phyloP scores from a whole-genome alignment of 208 protist species.

The Crithidia bombi region DNA sequence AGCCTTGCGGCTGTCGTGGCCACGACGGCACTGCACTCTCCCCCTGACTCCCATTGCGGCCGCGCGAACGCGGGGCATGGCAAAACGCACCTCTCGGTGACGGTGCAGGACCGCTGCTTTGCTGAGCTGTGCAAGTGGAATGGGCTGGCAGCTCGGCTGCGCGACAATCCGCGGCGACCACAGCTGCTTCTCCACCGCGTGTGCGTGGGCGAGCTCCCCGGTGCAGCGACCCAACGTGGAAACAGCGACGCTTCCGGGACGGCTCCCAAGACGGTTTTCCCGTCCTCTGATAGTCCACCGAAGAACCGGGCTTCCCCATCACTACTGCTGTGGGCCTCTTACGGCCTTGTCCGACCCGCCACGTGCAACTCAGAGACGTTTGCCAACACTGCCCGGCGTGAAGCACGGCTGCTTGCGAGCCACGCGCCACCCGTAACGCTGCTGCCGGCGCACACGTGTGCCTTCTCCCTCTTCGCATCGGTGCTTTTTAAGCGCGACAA shows the following conservation, averaged over 20 bases:
- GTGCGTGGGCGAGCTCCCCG: neutral
- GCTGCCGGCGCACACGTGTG: constrained; percentile 16
- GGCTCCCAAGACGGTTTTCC: neutral
- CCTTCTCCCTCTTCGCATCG: constrained; percentile 34
- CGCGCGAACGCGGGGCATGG: neutral
- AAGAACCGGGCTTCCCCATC: neutral
- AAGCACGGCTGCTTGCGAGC: constrained; percentile 24
- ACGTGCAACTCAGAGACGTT: constrained; percentile 46
- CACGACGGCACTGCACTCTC: constrained; percentile 1
- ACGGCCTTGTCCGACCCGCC: constrained; percentile 62
- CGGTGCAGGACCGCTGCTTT: constrained; percentile 38
- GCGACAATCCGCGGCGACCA: constrained; percentile 46
- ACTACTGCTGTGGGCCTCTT: constrained; percentile 17
- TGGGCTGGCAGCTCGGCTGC: constrained; percentile 42
- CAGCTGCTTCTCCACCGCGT: constrained; percentile 35
- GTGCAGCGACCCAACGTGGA: neutral
- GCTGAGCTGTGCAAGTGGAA: constrained; percentile 48
- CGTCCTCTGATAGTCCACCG: neutral
- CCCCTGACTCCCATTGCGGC: neutral
- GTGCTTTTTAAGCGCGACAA: constrained; percentile 49
- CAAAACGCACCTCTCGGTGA: neutral
- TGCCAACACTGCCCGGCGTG: constrained; percentile 25
- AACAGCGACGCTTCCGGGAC: too few relatives aligned
- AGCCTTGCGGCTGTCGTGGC: constrained; percentile 26
- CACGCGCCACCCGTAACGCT: constrained; percentile 31